Percentiles rank a stretch among this genome's conserved stretches.
Conservation (phyloP, 345 rosid species). For the Excoecaria cochinchinensis region DNA sequence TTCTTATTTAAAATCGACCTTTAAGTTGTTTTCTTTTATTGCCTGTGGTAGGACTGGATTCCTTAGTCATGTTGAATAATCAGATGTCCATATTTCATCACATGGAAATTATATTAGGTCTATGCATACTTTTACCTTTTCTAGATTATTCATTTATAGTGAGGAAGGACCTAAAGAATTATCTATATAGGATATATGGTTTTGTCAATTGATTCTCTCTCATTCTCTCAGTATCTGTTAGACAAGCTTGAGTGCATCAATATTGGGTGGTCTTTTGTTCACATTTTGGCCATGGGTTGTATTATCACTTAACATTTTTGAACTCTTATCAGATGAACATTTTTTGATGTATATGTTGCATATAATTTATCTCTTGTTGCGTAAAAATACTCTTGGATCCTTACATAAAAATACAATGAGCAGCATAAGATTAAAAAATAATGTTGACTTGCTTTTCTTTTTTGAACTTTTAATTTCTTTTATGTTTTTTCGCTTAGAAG, state of each 20-base stretch:
- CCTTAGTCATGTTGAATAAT: background rate
- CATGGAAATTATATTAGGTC: background rate
- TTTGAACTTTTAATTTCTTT: too few relatives aligned
- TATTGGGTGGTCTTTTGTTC: too few relatives aligned
- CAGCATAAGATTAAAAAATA: slow-evolving; percentile 3
- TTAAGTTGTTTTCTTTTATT: background rate
- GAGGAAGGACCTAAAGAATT: background rate
- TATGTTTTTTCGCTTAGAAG: too few relatives aligned
- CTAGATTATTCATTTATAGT: background rate
- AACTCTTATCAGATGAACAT: background rate
- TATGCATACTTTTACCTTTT: background rate
- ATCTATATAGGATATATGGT: background rate
- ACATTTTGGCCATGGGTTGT: background rate
- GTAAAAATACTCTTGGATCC: too few relatives aligned
- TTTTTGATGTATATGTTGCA: background rate
- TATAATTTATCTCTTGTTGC: too few relatives aligned
- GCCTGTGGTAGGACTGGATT: background rate
- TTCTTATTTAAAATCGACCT: background rate
- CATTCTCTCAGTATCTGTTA: background rate
- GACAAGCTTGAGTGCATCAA: background rate
- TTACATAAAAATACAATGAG: slow-evolving; percentile 25
- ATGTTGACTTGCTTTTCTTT: background rate
- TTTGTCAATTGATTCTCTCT: background rate
- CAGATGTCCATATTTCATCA: background rate
- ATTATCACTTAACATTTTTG: background rate